Conservation (phyloP, 352 stramenopile species). For the Globisporangium cystogenes region DNA sequence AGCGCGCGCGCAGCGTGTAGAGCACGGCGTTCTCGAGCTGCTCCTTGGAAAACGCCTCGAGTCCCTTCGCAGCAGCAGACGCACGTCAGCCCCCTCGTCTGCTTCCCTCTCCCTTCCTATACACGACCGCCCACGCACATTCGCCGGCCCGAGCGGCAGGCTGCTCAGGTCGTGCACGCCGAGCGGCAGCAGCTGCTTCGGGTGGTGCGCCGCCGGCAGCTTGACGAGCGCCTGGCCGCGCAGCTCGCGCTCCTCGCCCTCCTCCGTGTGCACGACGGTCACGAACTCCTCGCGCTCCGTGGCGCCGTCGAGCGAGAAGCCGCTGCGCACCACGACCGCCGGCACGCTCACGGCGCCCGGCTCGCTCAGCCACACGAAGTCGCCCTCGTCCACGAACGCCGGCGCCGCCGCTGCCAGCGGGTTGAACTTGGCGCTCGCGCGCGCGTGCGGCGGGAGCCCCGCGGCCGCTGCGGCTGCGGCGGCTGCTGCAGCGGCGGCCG, state of each 20-base stretch:
- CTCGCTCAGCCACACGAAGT: constrained; percentile 66
- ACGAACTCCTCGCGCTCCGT: constrained; percentile 62
- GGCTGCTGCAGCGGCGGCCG: constrained; percentile 8
- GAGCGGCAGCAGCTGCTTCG: constrained; percentile 50
- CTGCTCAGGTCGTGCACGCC: constrained; percentile 63
- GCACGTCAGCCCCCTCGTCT: too few relatives aligned
- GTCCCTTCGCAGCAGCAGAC: too few relatives aligned
- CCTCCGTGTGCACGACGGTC: constrained; percentile 75
- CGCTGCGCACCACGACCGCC: constrained; percentile 54
- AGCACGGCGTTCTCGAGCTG: constrained; percentile 73
- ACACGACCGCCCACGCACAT: constrained; percentile 21
- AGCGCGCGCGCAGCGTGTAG: constrained; percentile 67
- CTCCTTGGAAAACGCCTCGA: constrained; percentile 46
- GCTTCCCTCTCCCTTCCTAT: too few relatives aligned
- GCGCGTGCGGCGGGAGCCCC: constrained; percentile 1
- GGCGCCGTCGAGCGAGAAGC: constrained; percentile 53
- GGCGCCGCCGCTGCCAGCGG: constrained; percentile 10
- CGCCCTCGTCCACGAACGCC: constrained; percentile 41
- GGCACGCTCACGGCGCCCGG: constrained; percentile 42
- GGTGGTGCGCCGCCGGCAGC: constrained; percentile 52
- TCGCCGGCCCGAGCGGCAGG: constrained; percentile 59
- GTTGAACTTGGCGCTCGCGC: constrained; percentile 9
- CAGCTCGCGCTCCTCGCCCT: constrained; percentile 74
- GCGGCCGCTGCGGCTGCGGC: constrained; percentile 6
- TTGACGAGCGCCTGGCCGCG: constrained; percentile 49